A percentile compares a stretch with the other conserved stretches of the same genome.
phyloP scores from a whole-genome alignment of 2,329 filamentous ascomycete genomes.

The Emmonsiellopsis sp. region DNA sequence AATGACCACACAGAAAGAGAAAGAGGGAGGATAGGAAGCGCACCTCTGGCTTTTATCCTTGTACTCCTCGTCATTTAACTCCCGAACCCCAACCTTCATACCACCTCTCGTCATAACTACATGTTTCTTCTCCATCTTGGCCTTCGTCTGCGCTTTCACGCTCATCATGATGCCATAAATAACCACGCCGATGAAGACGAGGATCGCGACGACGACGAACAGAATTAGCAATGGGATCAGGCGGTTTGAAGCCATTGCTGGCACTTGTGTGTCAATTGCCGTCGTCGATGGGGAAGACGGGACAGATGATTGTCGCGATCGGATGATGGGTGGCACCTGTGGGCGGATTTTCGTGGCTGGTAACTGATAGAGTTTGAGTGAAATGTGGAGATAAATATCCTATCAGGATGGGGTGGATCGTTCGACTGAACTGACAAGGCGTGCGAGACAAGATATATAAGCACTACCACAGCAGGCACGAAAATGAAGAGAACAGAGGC shows the following conservation, averaged over 20 bases:
- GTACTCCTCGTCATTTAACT: slow-evolving; percentile 49
- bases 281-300: too few species aligned
- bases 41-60: slow-evolving; percentile 52
- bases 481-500: too few species aligned
- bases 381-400: too few species aligned
- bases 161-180: slow-evolving; percentile 51
- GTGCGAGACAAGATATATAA: too few species aligned
- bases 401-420: too few species aligned
- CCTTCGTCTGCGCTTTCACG: slow-evolving; percentile 47
- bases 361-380: too few species aligned
- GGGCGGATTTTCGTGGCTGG: too few species aligned
- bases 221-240: slow-evolving; percentile 51
- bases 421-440: too few species aligned
- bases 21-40: slow-evolving; percentile 2
- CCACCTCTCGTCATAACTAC: slow-evolving; percentile 53
- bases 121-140: slow-evolving; percentile 57
- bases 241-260: slow-evolving; percentile 4
- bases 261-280: background rate
- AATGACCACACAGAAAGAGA: background rate
- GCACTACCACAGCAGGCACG: too few species aligned
- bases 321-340: too few species aligned
- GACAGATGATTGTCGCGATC: background rate
- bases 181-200: slow-evolving; percentile 48
- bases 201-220: slow-evolving; percentile 42
- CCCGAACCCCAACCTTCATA: slow-evolving; percentile 52